Evolutionary conservation across 202 grass and related monocot species (phyloP), one percentile per base, ranked within the genome.

Genomic region (Zoysia matrella): DNA sequence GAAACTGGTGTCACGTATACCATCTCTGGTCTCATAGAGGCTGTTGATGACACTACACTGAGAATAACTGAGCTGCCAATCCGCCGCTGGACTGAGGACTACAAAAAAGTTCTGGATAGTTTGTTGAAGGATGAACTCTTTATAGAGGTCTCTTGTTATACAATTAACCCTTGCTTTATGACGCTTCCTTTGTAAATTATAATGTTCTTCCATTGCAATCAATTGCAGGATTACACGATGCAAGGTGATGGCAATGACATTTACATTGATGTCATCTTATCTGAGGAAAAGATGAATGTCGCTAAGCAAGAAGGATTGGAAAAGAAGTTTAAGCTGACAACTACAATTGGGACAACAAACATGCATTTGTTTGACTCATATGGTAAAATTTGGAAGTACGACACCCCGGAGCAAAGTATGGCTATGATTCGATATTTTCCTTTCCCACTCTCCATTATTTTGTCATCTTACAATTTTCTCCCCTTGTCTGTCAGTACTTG

Each of bases 311-410:
- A 99, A 99, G 96, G 96, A 2, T 68, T 99, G 6, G 68, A 82
- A 81, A 99, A 95, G 78, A 99, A 93, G 62, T 95, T 99, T 65
- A 99, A 94, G 83, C 43, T 99, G 64, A 95, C 93, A 44, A 94
- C 92, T 22, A 87, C 90, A 30, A 79, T 99, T 15, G 83, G 83
- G 49, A 99, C 91, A 15, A 82, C 96, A 60, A 99, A 99, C 69
- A 95, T 99, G 96, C 96, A 99, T 73, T 78, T 99, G 72, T 99
- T 99, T 90, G 89, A 92, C 60, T 72, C 80, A 0, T 67, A 90
- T 14, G 89, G 91, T 8, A 90, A 87, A 78, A 95, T 98, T 14
- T 81, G 76, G 51, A 98, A 98, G 76, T 98, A 93, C 36, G 91
- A 95, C 30, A 90, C 48, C 3, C 92, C 96, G 1, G 96, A 98